A percentile compares a stretch with the other conserved stretches of the same genome.
Evolutionary conservation across 805 yeast genomes (phyloP).

Genomic region (Candida montana): DNA sequence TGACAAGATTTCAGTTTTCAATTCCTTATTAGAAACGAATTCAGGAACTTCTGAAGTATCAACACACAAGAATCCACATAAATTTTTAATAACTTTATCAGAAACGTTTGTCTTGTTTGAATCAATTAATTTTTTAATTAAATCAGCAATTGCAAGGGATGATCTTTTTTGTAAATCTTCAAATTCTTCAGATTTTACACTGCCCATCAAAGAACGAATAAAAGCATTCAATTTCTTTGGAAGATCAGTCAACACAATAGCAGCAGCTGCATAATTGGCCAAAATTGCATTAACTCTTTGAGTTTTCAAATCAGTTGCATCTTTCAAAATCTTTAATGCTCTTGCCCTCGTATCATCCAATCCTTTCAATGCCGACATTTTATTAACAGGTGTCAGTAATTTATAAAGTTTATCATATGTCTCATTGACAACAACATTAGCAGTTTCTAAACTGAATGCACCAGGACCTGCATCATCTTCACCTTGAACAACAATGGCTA

Average conservation of each 20-base stretch:
- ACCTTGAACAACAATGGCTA: conserved; percentile 90
- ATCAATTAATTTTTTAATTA: conserved; percentile 54
- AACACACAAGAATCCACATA: conserved; percentile 90
- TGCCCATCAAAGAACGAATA: conserved; percentile 87
- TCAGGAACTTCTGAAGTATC: conserved; percentile 96
- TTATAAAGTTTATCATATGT: conserved; percentile 62
- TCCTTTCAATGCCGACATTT: conserved; percentile 65
- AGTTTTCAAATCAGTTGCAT: conserved; percentile 49
- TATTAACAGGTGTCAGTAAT: conserved; percentile 58
- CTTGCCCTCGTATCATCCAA: conserved; percentile 75
- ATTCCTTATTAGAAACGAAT: conserved; percentile 57
- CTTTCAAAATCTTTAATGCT: conserved; percentile 59
- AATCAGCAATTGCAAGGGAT: conserved; percentile 59
- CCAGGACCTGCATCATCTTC: conserved; percentile 91
- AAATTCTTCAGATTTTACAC: conserved; percentile 72
- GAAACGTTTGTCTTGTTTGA: conserved; percentile 66
- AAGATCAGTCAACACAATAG: conserved; percentile 54
- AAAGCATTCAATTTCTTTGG: conserved; percentile 87
- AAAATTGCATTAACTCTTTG: conserved; percentile 55
- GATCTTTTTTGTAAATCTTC: conserved; percentile 63
- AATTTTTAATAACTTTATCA: conserved; percentile 82
- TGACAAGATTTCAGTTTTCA: conserved; percentile 58
- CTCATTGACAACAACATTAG: conserved; percentile 61
- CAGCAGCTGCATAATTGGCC: conserved; percentile 75
- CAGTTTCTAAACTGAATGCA: conserved; percentile 78